Base-by-base conservation (phyloP, 371 early-diverging fungal species). In the Mucor lusitanicus region DNA sequence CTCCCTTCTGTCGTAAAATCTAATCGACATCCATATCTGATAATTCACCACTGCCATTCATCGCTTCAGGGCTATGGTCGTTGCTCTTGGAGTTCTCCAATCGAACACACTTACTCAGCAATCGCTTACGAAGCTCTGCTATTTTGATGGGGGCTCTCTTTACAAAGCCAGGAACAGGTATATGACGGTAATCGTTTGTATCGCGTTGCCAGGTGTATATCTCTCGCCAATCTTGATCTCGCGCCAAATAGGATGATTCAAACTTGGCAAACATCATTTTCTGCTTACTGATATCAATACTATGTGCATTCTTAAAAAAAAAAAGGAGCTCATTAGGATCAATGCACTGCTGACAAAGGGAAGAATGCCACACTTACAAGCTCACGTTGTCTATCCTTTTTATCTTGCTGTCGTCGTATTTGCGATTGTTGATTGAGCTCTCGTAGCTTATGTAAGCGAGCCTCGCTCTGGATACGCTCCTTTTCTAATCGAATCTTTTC, bases 1-100 rank as follows among this genome's bases (percentile, higher is more conserved):
- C 33, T 12, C 40, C 17, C 17, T 40, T 40, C 17, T 40, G 5
- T 40, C 17, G 40, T 17, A 40, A 40, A 50, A 57, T 21, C 66
- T 68, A 74, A 25, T 77, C 74, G 12, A 74, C 65, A 54, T 77
- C 78, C 78, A 77, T 74, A 32, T 77, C 78, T 30, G 72, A 70
- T 28, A 65, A 73, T 59, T 65, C 72, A 15, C 71, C 40, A 30
- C 59, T 63, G 12, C 65, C 69, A 42, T 56, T 39, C 19, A 60
- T 25, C 0, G 21, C 55, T 9, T 53, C 46, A 32, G 23, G 40
- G 17, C 40, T 46, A 12, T 46, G 63, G 32, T 42, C 40, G 39
- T 57, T 59, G 37, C 28, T 68, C 50, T 56, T 70, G 12, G 68
- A 54, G 19, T 65, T 69, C 33, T 67, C 63, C 28, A 70, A 64